Base-by-base conservation (phyloP, 257 asterid genomes). In the Datura wrightii region DNA sequence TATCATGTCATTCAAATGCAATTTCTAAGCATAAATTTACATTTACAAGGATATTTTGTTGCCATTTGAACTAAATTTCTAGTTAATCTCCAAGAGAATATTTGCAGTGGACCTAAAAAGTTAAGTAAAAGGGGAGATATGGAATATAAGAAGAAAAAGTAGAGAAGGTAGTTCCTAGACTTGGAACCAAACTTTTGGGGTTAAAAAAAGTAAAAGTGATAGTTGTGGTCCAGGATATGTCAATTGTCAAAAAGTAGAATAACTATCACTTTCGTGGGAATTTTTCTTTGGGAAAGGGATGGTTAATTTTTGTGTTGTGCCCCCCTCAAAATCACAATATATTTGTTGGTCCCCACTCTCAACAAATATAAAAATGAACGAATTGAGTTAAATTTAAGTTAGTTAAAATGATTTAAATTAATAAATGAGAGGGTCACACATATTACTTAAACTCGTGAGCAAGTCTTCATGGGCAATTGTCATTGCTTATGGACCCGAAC, bases 251-350 rank as follows among this genome's bases (percentile, higher is more conserved):
- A 72, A 44, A n/a, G 58, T 19, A 44, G 18, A 37, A 15, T 72
- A 72, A 72, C 80, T 44, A 71, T 71, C 80, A 72, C 80, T 72
- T 71, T 71, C 80, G 0, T 71, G 41, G 8, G 39, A 71, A n/a
- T n/a, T 2, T n/a, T 10, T 5, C 4, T 54, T 13, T n/a, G n/a
- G 80, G 80, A 72, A 72, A 72, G 10, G 56, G 58, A 44, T n/a
- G 13, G 80, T 72, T 72, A 3, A 10, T 42, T 42, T 70, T 70
- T 41, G 52, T 41, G 53, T 41, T 70, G 9, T 63, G 44, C 42
- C 44, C 5, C 14, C 37, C 14, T 2, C 66, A 59, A 19, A 59
- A 59, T 19, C 36, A 60, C 39, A 60, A 24, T 60, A 60, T 60
- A 60, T 60, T 60, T 60, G 39, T 60, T 24, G 58, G 80, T 72